Base-by-base conservation (phyloP, 106 monocot genomes). In the Alisma plantagoaquatica region DNA sequence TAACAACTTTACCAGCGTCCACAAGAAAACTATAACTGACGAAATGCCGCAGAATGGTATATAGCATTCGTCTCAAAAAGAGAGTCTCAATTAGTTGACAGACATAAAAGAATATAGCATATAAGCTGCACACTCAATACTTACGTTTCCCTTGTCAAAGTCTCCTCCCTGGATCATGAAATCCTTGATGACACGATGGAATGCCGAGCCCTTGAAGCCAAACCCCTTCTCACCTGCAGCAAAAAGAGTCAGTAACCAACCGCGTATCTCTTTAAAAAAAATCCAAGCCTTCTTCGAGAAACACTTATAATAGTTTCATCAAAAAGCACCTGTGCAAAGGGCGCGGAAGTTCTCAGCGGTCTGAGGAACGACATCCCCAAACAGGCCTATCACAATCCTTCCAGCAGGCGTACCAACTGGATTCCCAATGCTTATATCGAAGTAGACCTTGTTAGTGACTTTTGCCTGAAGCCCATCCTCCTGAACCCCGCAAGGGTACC, bases 101-200 rank as follows among this genome's bases (percentile, higher is more conserved):
- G n/a, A n/a, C n/a, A n/a, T n/a, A n/a, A n/a, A n/a, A n/a, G n/a
- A n/a, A n/a, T n/a, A n/a, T n/a, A n/a, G n/a, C n/a, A n/a, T n/a
- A n/a, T n/a, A n/a, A n/a, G n/a, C n/a, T n/a, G n/a, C n/a, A n/a
- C n/a, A n/a, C n/a, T n/a, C n/a, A n/a, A 16, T 3, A 67, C 84
- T 50, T 56, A 93, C 92, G 66, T 93, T 93, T 53, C 83, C 80
- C 74, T 87, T 82, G 43, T 93, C 92, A 63, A 93, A 93, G 46
- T 93, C 92, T 51, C 92, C 92, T 10, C 92, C 92, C 72, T 93
- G 92, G 28, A 93, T 93, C 92, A 93, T 93, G 77, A 93, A 93
- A 46, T 87, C 87, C 27, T 77, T 87, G 43, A 93, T 93, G 60
- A 93, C 83, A 56, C 87, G 92, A 48, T 93, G 92, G 51, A 93